Evolutionary conservation across 192 early-diverging fungal species (phyloP).

Genomic region (Mortierella antarctica): DNA sequence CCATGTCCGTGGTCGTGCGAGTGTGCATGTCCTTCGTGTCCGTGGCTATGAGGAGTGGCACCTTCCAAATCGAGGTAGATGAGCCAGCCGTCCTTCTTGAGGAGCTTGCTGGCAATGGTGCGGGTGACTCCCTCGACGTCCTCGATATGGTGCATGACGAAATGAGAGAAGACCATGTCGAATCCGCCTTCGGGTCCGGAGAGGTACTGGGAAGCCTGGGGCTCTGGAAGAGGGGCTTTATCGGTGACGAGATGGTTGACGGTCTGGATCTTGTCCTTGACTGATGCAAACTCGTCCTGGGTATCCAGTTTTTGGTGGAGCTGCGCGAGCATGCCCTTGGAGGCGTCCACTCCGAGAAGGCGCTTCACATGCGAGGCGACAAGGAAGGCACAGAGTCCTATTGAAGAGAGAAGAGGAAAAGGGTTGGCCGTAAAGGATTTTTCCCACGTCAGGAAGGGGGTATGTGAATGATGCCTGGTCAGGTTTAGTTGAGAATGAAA

Average conservation of each 20-base stretch:
- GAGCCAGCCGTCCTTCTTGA: constrained; percentile 35
- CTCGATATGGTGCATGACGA: constrained; percentile 48
- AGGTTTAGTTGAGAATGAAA: not conserved
- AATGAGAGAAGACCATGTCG: constrained; percentile 28
- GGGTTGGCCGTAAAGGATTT: not conserved
- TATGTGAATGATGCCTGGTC: not conserved
- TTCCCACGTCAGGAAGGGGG: not conserved
- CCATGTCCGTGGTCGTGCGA: constrained; percentile 14
- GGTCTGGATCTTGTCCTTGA: constrained; percentile 28
- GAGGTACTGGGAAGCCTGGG: constrained; percentile 10
- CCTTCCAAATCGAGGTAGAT: constrained; percentile 22
- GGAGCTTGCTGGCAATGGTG: constrained; percentile 13
- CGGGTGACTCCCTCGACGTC: constrained; percentile 16
- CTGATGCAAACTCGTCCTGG: constrained; percentile 9
- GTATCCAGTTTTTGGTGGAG: constrained; percentile 24
- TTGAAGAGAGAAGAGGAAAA: not conserved
- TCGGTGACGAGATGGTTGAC: constrained; percentile 31
- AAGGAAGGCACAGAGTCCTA: constrained; percentile 19
- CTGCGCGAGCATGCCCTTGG: constrained; percentile 21
- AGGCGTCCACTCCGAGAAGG: constrained; percentile 36
- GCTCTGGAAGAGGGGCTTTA: constrained; percentile 21
- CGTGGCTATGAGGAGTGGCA: constrained; percentile 6
- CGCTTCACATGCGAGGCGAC: constrained; percentile 16
- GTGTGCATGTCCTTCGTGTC: not conserved
- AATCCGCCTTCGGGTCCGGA: constrained; percentile 13